Conservation (phyloP, 148 eudicot species). For the Suaeda aralocaspica region DNA sequence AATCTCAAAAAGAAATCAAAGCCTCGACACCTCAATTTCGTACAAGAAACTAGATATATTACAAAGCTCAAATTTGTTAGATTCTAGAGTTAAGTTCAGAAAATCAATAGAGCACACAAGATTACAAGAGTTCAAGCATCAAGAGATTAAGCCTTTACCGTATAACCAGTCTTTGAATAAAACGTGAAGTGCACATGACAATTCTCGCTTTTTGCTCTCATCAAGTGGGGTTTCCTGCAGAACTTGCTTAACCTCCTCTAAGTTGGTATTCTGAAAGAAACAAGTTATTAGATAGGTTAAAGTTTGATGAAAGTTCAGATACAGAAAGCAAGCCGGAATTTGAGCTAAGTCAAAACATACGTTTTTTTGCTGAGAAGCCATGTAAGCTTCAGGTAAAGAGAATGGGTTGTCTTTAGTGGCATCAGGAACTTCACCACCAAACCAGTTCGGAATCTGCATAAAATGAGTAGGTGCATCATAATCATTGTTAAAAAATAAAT, state of each 20-base stretch:
- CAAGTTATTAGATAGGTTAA: slow-evolving; percentile 14
- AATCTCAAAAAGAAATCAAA: too few relatives aligned
- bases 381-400: slow-evolving; percentile 75
- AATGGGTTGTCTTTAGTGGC: slow-evolving; percentile 85
- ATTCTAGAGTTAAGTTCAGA: background rate
- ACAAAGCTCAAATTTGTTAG: background rate
- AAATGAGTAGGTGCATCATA: background rate
- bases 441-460: slow-evolving; percentile 83
- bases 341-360: slow-evolving; percentile 34
- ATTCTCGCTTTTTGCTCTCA: slow-evolving; percentile 72
- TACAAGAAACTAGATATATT: too few relatives aligned
- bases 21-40: too few relatives aligned
- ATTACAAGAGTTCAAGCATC: background rate
- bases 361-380: slow-evolving; percentile 69
- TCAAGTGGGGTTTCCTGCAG: slow-evolving; percentile 82
- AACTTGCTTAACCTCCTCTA: slow-evolving; percentile 77
- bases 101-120: background rate
- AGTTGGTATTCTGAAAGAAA: slow-evolving; percentile 49
- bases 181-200: slow-evolving; percentile 77
- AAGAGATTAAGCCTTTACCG: slow-evolving; percentile 40
- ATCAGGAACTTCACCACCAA: slow-evolving; percentile 65
- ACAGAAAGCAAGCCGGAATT: background rate
- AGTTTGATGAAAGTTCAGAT: background rate
- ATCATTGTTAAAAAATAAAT: too few relatives aligned
- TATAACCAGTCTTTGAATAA: slow-evolving; percentile 91